Conservation (phyloP, 192 early-diverging fungal species). For the Lunasporangiospora selenospora region DNA sequence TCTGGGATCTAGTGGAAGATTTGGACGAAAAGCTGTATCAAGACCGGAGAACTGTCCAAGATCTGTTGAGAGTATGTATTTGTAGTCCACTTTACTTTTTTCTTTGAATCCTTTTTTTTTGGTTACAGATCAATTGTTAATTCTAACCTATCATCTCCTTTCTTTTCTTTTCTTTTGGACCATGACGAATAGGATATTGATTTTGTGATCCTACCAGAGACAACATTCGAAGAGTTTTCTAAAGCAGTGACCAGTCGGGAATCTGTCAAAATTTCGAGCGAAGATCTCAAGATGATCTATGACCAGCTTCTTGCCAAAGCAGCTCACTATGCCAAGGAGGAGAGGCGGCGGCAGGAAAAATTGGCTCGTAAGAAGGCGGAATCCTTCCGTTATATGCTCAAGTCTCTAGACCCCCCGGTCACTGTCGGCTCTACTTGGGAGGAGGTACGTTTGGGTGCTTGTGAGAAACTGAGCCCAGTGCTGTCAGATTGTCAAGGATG, state of each 20-base stretch:
- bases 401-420: constrained; percentile 68
- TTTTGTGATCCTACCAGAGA: constrained; percentile 55
- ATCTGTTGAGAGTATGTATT: constrained; percentile 60
- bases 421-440: constrained; percentile 73
- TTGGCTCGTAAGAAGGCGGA: constrained; percentile 77
- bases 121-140: not conserved
- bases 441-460: constrained; percentile 47
- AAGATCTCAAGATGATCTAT: constrained; percentile 56
- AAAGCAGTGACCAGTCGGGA: constrained; percentile 37
- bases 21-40: constrained; percentile 78
- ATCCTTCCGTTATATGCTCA: constrained; percentile 76
- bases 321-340: constrained; percentile 67
- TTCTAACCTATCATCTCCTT: not conserved
- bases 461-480: not conserved
- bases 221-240: constrained; percentile 50
- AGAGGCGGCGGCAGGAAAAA: constrained; percentile 72
- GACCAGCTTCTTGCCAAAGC: constrained; percentile 68
- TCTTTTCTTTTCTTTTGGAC: not conserved
- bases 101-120: not conserved
- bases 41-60: constrained; percentile 71
- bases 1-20: constrained; percentile 89
- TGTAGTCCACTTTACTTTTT: constrained; percentile 11
- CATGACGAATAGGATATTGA: constrained; percentile 38
- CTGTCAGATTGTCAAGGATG: constrained; percentile 2
- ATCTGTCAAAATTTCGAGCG: constrained; percentile 15